Conservation (phyloP, 2,329 filamentous ascomycete species). For the Penicillium olsonii region DNA sequence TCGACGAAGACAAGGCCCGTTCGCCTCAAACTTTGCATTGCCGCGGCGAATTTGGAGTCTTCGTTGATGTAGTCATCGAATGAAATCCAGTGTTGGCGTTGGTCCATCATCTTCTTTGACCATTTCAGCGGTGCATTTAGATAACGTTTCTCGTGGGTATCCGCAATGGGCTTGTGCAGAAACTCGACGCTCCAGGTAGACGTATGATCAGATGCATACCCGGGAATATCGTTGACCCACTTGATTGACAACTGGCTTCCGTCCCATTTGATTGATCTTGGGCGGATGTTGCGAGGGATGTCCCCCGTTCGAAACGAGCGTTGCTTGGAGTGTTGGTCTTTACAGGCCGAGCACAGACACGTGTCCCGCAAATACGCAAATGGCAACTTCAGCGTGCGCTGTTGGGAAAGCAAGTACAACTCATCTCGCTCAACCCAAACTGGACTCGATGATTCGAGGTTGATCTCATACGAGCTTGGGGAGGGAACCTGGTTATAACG, state of each 20-base stretch:
- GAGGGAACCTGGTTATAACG: neutral
- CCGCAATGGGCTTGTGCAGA: conserved; percentile 11
- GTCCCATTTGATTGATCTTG: conserved; percentile 38
- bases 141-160: conserved; percentile 24
- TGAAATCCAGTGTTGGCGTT: conserved; percentile 56
- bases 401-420: conserved; percentile 3
- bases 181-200: conserved; percentile 33
- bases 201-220: conserved; percentile 43
- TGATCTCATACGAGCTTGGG: neutral
- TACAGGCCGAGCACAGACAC: conserved; percentile 56
- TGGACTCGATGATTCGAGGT: neutral
- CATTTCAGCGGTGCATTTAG: conserved; percentile 37
- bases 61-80: conserved; percentile 71
- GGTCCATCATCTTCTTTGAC: conserved; percentile 46
- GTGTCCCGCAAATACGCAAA: conserved; percentile 52
- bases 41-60: conserved; percentile 59
- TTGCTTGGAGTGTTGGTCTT: conserved; percentile 61
- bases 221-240: conserved; percentile 62
- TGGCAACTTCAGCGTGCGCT: conserved; percentile 2
- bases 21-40: conserved; percentile 62
- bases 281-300: conserved; percentile 55
- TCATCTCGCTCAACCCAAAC: neutral
- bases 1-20: conserved; percentile 77
- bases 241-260: conserved; percentile 53
- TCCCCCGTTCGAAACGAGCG: conserved; percentile 66